Evolutionary conservation across 306 rosid genomes (phyloP), one percentile per base, ranked within the genome.

Genomic region (Mimosa bimucronata): DNA sequence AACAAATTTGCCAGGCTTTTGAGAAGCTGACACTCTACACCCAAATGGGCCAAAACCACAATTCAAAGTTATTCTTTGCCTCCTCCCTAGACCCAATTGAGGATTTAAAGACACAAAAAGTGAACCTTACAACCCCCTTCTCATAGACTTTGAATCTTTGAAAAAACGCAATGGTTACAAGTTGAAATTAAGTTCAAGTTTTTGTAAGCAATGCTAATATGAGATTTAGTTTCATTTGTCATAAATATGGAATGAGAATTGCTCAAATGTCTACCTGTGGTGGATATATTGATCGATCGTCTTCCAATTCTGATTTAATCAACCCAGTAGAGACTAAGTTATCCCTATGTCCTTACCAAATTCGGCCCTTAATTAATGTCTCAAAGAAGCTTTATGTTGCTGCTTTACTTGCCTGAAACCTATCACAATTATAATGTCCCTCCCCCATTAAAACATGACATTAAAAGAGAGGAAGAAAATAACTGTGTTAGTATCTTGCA

Each of bases 351-450:
- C 38, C 2, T 31, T 5, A 30, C 74, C 80, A 0, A 79, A 53
- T 46, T 79, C 86, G 18, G 42, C 7, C 52, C 80, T 78, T 9
- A 79, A 38, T 4, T n/a, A n/a, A n/a, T n/a, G 83, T 73, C 68
- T 79, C 86, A 40, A 69, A 74, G 29, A 79, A 79, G 77, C 40
- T 79, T 45, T 25, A 19, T 7, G 61, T 28, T 45, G 83, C 81
- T 34, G 78, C 86, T 37, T 83, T 83, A 69, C 73, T 79, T 53
- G 86, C 83, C 71, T 83, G 77, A 55, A 66, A 48, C 13, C 34
- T 19, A 53, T 46, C 44, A 9, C 44, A 40, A 40, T 40, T 40
- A 40, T 40, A 40, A 8, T 2, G 7, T 40, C n/a, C n/a, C 12
- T 18, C 19, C 16, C 16, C 5, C 57, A 18, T 48, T 7, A 48